These are phyloP conservation scores for Stemphylium beticola DNA, from an alignment of 2,329 filamentous ascomycete genomes.

Conservation along the genomic window DNA sequence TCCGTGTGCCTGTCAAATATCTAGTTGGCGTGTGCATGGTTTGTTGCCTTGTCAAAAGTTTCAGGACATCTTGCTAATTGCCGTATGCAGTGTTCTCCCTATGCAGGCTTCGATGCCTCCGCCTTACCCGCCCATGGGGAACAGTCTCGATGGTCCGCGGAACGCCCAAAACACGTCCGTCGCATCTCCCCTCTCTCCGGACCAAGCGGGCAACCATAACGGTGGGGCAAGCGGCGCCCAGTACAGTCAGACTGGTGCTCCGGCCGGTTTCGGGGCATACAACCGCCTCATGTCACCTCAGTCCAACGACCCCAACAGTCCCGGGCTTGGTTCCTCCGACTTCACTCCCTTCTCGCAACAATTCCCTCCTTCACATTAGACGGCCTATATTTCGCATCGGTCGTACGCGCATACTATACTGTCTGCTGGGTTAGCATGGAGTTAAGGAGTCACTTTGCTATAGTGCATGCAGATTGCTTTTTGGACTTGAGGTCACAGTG, in stretches of 20 bases:
- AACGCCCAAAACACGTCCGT: not conserved
- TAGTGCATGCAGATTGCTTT: not conserved
- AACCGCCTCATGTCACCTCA: conserved; percentile 3
- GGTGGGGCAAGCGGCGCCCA: not conserved
- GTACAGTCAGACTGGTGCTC: not conserved
- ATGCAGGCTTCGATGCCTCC: conserved; percentile 8
- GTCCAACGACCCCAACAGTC: conserved; percentile 8
- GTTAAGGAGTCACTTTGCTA: conserved; percentile 12
- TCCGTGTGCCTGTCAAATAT: conserved; percentile 3
- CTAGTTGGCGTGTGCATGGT: conserved; percentile 4
- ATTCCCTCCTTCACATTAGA: conserved; percentile 11
- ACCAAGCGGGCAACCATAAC: too few species aligned
- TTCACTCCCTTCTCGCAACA: conserved; percentile 20
- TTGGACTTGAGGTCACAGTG: conserved; percentile 5
- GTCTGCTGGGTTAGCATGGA: conserved; percentile 16
- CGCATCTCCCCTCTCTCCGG: not conserved
- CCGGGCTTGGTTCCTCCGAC: conserved; percentile 9
- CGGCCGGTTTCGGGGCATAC: not conserved
- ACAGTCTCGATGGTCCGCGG: conserved; percentile 4
- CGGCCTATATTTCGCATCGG: not conserved
- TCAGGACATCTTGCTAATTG: conserved; percentile 2
- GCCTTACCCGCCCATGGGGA: conserved; percentile 5
- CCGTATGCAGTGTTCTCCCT: not conserved
- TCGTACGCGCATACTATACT: conserved; percentile 3
- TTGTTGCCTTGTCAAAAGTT: not conserved